Evolutionary conservation across 257 asterid species (phyloP).

Genomic region (Rubia yunnanensis): DNA sequence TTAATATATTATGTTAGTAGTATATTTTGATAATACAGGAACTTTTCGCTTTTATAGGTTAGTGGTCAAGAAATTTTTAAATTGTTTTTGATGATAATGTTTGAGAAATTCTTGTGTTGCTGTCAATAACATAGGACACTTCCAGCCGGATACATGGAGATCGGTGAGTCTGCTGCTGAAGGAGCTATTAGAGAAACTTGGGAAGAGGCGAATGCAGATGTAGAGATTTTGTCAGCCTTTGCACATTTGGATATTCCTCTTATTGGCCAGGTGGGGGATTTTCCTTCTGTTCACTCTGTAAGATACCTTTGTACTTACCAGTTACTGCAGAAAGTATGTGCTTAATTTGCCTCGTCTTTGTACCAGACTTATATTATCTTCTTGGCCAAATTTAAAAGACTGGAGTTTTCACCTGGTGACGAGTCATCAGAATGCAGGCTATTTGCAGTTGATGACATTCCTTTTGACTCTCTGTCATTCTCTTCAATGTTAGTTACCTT

Average conservation of each 20-base stretch:
- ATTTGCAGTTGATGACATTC: constrained; percentile 63
- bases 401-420: constrained; percentile 80
- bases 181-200: constrained; percentile 92
- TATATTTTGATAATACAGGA: neutral
- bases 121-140: constrained; percentile 56
- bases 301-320: constrained; percentile 9
- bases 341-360: constrained; percentile 14
- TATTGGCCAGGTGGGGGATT: constrained; percentile 64
- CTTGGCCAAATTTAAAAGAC: constrained; percentile 76
- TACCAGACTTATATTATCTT: constrained; percentile 82
- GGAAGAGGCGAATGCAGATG: constrained; percentile 96
- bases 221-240: constrained; percentile 69
- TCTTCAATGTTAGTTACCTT: constrained; percentile 90
- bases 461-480: constrained; percentile 82
- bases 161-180: constrained; percentile 86
- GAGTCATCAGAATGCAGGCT: constrained; percentile 90
- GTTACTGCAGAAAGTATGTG: neutral
- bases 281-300: constrained; percentile 2
- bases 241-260: constrained; percentile 92
- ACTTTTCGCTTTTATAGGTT: neutral
- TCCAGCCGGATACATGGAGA: constrained; percentile 98
- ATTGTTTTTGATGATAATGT: neutral
- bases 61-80: neutral
- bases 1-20: neutral
- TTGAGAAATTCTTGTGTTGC: neutral